These are phyloP conservation scores for Cystobasidium slooffiae DNA, from an alignment of 1,284 basidiomycete species.

Conservation along the genomic window DNA sequence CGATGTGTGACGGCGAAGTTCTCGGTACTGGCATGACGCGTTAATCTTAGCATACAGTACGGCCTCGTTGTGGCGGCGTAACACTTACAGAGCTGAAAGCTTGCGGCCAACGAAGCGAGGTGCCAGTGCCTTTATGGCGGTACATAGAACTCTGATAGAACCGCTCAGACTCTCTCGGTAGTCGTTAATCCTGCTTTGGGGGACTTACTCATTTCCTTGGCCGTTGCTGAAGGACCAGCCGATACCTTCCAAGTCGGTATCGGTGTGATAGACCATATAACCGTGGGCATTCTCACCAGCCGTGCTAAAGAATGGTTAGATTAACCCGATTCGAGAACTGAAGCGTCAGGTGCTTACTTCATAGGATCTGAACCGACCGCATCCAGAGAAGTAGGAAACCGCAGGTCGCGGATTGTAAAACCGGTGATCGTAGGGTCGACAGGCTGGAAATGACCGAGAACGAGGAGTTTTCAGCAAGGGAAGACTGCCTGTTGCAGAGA, in stretches of 20 bases:
- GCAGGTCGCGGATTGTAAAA: constrained; percentile 21
- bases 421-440: constrained; percentile 19
- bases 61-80: background rate
- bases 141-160: constrained; percentile 3
- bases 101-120: constrained; percentile 24
- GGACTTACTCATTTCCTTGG: constrained; percentile 21
- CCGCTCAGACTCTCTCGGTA: background rate
- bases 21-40: background rate
- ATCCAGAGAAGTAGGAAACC: constrained; percentile 26
- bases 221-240: constrained; percentile 27
- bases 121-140: constrained; percentile 11
- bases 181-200: background rate
- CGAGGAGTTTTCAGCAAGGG: background rate
- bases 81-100: constrained; percentile 10
- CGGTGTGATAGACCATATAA: constrained; percentile 29
- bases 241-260: constrained; percentile 19
- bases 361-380: constrained; percentile 23
- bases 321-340: background rate
- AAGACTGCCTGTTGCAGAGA: background rate
- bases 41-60: background rate
- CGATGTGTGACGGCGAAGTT: constrained; percentile 18
- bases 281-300: constrained; percentile 31
- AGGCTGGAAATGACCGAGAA: background rate
- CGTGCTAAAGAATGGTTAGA: background rate
- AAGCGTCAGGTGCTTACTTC: background rate